phyloP scores from a whole-genome alignment of 371 early-diverging fungal genomes.

The Mortierella sp. region DNA sequence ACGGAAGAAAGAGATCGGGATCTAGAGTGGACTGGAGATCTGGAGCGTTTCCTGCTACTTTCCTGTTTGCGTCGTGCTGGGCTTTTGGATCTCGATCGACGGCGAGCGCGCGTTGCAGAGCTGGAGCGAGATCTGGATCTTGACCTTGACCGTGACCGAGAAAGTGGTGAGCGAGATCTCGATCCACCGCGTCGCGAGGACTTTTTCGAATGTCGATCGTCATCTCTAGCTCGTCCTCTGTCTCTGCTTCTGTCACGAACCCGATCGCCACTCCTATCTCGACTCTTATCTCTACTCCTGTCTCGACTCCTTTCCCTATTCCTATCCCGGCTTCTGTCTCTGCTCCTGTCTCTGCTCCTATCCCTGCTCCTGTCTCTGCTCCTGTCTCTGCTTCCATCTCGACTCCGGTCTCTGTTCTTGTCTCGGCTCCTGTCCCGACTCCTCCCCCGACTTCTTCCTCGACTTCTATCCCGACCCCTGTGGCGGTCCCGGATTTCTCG shows the following conservation, averaged over 20 bases:
- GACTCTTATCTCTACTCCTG: too few species aligned
- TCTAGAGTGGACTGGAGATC: constrained; percentile 21
- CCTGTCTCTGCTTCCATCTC: constrained; percentile 20
- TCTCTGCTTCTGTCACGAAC: constrained; percentile 14
- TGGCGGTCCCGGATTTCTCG: constrained; percentile 35
- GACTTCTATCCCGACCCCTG: constrained; percentile 16
- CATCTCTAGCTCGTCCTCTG: constrained; percentile 12
- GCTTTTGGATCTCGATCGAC: constrained; percentile 21
- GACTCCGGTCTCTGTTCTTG: constrained; percentile 14
- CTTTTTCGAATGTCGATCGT: constrained; percentile 15
- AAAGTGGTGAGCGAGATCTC: constrained; percentile 29
- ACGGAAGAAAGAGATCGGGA: constrained; percentile 30
- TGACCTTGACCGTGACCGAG: constrained; percentile 27
- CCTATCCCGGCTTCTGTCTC: background rate
- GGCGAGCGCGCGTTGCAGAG: constrained; percentile 22
- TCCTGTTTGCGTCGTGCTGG: constrained; percentile 9
- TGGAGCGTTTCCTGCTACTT: constrained; percentile 10
- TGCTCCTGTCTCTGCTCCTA: constrained; percentile 11
- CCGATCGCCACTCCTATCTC: too few species aligned
- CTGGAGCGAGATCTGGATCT: constrained; percentile 22
- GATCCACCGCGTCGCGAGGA: constrained; percentile 20
- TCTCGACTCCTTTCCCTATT: constrained; percentile 2
- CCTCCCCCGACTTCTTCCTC: too few species aligned
- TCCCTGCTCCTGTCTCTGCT: constrained; percentile 20
- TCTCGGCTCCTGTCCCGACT: too few species aligned